Evolutionary conservation across 2,329 filamentous ascomycete species (phyloP).

Genomic region (Aspergillus chevalieri): DNA sequence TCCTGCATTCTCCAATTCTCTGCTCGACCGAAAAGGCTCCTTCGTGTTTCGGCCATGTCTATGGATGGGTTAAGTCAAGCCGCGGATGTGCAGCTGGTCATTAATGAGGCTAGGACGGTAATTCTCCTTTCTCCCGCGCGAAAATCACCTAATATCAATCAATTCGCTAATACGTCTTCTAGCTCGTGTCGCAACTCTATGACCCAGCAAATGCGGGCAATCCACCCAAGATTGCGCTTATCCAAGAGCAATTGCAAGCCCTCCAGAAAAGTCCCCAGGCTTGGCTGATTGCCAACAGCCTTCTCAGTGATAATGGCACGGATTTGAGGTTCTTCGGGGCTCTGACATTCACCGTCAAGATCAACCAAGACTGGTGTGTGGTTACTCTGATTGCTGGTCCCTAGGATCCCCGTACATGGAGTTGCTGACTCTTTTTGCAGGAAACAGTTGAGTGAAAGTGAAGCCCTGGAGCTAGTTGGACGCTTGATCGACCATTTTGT

Average conservation of each 20-base stretch:
- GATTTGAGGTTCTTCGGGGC: constrained; percentile 89
- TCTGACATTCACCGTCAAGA: constrained; percentile 85
- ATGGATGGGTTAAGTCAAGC: constrained; percentile 16
- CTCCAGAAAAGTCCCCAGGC: constrained; percentile 74
- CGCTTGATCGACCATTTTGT: constrained; percentile 40
- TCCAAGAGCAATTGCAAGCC: constrained; percentile 69
- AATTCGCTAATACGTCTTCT: neutral
- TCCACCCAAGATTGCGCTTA: constrained; percentile 41
- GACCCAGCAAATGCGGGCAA: constrained; percentile 40
- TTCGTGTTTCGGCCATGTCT: constrained; percentile 20
- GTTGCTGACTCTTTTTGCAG: constrained; percentile 15
- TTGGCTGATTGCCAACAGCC: constrained; percentile 75
- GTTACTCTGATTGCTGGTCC: constrained; percentile 7
- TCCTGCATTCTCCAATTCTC: neutral
- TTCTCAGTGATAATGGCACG: constrained; percentile 63
- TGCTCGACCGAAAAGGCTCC: neutral
- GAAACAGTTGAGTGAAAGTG: constrained; percentile 30
- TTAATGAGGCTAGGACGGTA: constrained; percentile 25
- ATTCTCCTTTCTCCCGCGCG: constrained; percentile 3
- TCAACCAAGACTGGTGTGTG: constrained; percentile 77
- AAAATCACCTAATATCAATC: neutral
- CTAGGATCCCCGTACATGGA: neutral
- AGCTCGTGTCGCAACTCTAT: constrained; percentile 39
- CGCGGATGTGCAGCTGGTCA: constrained; percentile 19
- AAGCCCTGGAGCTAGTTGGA: constrained; percentile 30